A percentile compares a stretch with the other conserved stretches of the same genome.
These are phyloP conservation scores for Globisporangium parvum DNA, from an alignment of 352 stramenopile species.

Conservation along the genomic window DNA sequence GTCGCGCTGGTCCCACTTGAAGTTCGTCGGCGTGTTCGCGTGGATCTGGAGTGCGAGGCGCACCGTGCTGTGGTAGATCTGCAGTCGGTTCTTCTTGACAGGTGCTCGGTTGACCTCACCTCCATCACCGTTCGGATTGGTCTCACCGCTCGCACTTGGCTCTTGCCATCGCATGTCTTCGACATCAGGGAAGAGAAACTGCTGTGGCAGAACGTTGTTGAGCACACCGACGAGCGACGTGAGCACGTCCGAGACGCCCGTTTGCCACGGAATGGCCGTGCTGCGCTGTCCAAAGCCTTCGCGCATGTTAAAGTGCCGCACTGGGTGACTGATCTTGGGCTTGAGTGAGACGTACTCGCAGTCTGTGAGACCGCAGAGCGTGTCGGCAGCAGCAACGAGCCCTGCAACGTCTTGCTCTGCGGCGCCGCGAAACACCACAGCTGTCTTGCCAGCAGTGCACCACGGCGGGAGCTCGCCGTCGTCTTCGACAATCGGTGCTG, in stretches of 20 bases:
- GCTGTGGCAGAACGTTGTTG: conserved; percentile 41
- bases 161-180: conserved; percentile 18
- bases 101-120: no score
- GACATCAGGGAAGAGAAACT: conserved; percentile 37
- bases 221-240: conserved; percentile 43
- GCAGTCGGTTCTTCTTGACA: conserved; percentile 21
- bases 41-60: conserved; percentile 43
- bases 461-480: conserved; percentile 17
- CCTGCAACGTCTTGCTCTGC: conserved; percentile 37
- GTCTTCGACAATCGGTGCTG: background rate
- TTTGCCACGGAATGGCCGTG: conserved; percentile 41
- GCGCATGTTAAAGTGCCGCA: conserved; percentile 60
- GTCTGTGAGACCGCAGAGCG: conserved; percentile 32
- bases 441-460: conserved; percentile 37
- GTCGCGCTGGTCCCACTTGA: conserved; percentile 23
- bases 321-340: conserved; percentile 40
- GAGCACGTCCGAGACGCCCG: conserved; percentile 37
- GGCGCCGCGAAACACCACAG: conserved; percentile 43
- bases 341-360: conserved; percentile 55
- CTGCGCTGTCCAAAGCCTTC: conserved; percentile 36
- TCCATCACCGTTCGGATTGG: background rate
- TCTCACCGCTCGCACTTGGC: background rate
- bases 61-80: conserved; percentile 44
- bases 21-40: conserved; percentile 32
- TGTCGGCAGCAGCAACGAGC: conserved; percentile 31